Evolutionary conservation across 768 basidiomycete species (phyloP).

Genomic region (Russula brevipes): DNA sequence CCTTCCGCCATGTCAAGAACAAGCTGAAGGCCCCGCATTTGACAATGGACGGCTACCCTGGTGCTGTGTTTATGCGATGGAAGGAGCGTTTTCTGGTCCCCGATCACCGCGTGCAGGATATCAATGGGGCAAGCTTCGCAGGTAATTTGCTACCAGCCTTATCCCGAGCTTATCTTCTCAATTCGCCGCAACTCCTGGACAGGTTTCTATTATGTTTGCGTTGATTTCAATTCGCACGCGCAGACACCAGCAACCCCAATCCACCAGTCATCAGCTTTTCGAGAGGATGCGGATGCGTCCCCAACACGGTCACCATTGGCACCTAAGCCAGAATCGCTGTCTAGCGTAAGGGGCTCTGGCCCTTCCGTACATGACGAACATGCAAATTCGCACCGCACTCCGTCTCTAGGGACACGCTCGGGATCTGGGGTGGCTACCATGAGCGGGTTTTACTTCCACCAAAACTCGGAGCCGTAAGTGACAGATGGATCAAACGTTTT

Average conservation of each 20-base stretch:
- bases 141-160: conserved; percentile 42
- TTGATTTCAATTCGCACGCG: conserved; percentile 76
- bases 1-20: conserved; percentile 74
- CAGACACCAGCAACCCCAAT: conserved; percentile 35
- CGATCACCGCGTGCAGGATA: conserved; percentile 87
- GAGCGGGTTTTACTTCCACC: conserved; percentile 91
- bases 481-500: background rate
- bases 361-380: conserved; percentile 34
- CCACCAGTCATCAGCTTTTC: conserved; percentile 37
- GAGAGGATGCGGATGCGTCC: conserved; percentile 25
- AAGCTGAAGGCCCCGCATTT: conserved; percentile 74
- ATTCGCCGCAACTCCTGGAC: conserved; percentile 15
- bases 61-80: conserved; percentile 92
- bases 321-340: conserved; percentile 28
- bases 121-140: conserved; percentile 92
- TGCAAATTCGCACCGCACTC: conserved; percentile 33
- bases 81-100: conserved; percentile 97
- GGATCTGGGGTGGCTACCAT: conserved; percentile 59
- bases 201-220: conserved; percentile 95
- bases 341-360: conserved; percentile 26
- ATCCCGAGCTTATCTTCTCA: conserved; percentile 1
- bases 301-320: background rate
- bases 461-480: conserved; percentile 84
- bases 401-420: conserved; percentile 45
- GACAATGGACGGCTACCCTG: conserved; percentile 75